A percentile compares a stretch with the other conserved stretches of the same genome.
These are phyloP conservation scores for Entomortierella beljakovae DNA, from an alignment of 192 early-diverging fungal species.

Conservation along the genomic window DNA sequence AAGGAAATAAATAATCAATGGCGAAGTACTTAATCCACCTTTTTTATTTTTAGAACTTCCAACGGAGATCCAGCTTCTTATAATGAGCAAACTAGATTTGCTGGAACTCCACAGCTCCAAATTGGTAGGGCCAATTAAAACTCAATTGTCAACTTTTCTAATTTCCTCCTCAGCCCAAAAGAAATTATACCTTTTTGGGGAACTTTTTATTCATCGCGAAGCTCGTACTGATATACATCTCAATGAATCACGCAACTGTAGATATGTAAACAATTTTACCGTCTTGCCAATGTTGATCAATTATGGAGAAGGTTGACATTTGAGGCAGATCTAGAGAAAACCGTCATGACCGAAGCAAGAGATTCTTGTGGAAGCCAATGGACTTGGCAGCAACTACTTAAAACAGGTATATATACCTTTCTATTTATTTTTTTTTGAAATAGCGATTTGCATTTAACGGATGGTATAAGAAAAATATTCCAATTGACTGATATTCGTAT, in stretches of 20 bases:
- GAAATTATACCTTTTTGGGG: background rate
- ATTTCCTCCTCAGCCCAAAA: background rate
- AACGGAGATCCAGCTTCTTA: slow-evolving; percentile 28
- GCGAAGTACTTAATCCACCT: background rate
- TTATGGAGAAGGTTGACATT: slow-evolving; percentile 17
- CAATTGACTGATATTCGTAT: too few species aligned
- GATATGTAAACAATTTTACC: slow-evolving; percentile 18
- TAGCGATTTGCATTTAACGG: background rate
- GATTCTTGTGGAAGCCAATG: slow-evolving; percentile 1
- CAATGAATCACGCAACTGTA: too few species aligned
- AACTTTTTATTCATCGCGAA: background rate
- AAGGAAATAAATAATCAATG: too few species aligned
- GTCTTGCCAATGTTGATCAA: slow-evolving; percentile 42
- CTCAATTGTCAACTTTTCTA: background rate
- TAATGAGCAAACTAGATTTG: slow-evolving; percentile 21
- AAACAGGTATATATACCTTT: background rate
- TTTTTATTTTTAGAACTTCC: slow-evolving; percentile 21
- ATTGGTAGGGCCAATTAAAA: slow-evolving; percentile 11
- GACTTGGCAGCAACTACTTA: slow-evolving; percentile 9
- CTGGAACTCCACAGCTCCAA: slow-evolving; percentile 16
- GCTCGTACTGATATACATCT: too few species aligned
- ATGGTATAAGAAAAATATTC: too few species aligned
- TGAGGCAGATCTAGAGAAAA: background rate
- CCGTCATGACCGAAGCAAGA: slow-evolving; percentile 17
- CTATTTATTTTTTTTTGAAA: background rate